Conservation (phyloP, 345 rosid genomes). For the Gossypium ekmanianum region DNA sequence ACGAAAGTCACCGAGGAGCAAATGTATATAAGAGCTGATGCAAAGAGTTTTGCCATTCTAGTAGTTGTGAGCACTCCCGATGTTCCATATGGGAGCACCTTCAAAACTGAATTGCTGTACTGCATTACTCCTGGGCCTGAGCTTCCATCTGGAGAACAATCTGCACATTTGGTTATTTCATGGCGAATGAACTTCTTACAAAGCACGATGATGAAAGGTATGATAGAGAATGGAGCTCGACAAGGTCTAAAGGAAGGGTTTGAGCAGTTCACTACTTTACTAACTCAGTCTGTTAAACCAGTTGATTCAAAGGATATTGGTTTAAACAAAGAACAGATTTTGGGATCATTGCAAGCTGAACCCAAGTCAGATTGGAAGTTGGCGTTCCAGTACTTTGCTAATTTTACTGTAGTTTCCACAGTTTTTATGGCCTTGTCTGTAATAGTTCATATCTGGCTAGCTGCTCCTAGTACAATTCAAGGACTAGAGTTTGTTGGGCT, state of each 20-base stretch:
- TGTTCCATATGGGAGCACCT: conserved; percentile 77
- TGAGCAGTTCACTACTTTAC: conserved; percentile 56
- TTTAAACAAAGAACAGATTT: conserved; percentile 74
- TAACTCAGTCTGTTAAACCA: conserved; percentile 63
- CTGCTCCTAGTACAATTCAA: conserved; percentile 56
- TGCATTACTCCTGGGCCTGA: conserved; percentile 78
- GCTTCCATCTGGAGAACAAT: conserved; percentile 68
- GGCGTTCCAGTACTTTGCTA: conserved; percentile 76
- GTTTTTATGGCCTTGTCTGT: conserved; percentile 63
- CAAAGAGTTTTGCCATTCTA: conserved; percentile 60
- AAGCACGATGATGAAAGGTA: conserved; percentile 87
- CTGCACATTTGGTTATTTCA: conserved; percentile 72
- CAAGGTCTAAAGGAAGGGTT: conserved; percentile 78
- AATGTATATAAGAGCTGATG: conserved; percentile 64
- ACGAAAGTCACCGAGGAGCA: conserved; percentile 85
- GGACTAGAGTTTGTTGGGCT: conserved; percentile 95
- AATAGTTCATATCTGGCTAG: conserved; percentile 64
- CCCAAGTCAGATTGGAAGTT: conserved; percentile 83
- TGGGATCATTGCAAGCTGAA: conserved; percentile 82
- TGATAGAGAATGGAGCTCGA: conserved; percentile 93
- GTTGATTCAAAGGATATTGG: conserved; percentile 84
- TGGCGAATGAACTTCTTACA: conserved; percentile 91
- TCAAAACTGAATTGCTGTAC: conserved; percentile 66
- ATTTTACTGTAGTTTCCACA: conserved; percentile 73
- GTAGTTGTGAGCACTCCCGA: conserved; percentile 79